phyloP scores from a whole-genome alignment of 108 stramenopile genomes.

The Mediolabrus comicus region DNA sequence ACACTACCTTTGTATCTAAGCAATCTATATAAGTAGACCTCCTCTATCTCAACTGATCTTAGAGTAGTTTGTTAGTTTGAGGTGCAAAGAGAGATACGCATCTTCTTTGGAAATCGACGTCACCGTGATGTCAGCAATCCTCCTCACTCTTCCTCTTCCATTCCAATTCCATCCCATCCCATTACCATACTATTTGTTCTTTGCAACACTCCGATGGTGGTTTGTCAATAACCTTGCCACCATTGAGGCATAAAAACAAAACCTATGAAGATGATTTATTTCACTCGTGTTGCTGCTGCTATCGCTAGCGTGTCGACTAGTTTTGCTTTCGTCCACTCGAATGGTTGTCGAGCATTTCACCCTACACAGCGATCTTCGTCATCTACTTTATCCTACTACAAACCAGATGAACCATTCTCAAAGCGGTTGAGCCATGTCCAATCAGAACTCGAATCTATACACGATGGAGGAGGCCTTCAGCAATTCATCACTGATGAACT shows the following conservation, averaged over 20 bases:
- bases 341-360: not conserved
- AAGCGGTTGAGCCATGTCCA: slow-evolving; percentile 11
- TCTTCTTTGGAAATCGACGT: too few species aligned
- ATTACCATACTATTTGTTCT: too few species aligned
- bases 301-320: not conserved
- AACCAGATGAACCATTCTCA: slow-evolving; percentile 7
- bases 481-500: slow-evolving; percentile 14
- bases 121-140: too few species aligned
- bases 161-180: too few species aligned
- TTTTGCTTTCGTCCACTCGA: not conserved
- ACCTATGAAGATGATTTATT: not conserved
- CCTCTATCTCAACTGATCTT: too few species aligned
- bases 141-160: too few species aligned
- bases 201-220: too few species aligned
- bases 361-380: not conserved
- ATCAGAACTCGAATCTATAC: slow-evolving; percentile 6
- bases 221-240: too few species aligned
- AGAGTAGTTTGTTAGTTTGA: too few species aligned
- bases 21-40: too few species aligned
- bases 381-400: slow-evolving; percentile 2
- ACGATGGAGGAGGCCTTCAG: not conserved
- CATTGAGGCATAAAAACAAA: not conserved
- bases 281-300: not conserved
- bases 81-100: too few species aligned
- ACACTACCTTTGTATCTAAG: too few species aligned